Evolutionary conservation across 2,329 filamentous ascomycete species (phyloP).

Genomic region (Colletotrichum filicis): DNA sequence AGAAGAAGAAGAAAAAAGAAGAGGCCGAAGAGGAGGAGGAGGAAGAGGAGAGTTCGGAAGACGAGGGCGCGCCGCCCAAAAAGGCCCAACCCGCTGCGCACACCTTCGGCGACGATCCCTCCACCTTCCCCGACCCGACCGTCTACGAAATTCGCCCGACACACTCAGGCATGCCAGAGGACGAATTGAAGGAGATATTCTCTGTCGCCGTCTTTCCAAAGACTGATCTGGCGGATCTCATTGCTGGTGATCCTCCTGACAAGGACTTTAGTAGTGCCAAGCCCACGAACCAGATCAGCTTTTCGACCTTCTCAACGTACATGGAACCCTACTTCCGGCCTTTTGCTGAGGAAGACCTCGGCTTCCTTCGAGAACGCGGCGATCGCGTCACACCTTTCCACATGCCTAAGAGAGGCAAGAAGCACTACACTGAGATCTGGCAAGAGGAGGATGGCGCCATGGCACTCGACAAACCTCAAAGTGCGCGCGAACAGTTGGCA

Average conservation of each 20-base stretch:
- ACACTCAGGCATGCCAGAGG: conserved; percentile 79
- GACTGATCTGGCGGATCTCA: conserved; percentile 83
- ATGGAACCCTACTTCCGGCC: conserved; percentile 91
- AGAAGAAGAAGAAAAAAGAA: conserved; percentile 51
- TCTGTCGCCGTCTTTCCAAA: conserved; percentile 87
- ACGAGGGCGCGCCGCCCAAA: conserved; percentile 69
- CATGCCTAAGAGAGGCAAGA: conserved; percentile 85
- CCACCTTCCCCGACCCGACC: conserved; percentile 90
- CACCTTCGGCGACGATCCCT: conserved; percentile 92
- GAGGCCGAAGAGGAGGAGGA: conserved; percentile 56
- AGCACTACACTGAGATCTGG: conserved; percentile 91
- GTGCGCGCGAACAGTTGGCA: conserved; percentile 73
- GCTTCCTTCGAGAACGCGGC: conserved; percentile 89
- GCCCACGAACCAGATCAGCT: conserved; percentile 92
- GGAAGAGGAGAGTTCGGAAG: conserved; percentile 65
- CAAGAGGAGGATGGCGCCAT: conserved; percentile 90
- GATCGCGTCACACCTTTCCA: conserved; percentile 86
- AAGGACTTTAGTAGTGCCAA: conserved; percentile 97
- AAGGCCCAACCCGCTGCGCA: conserved; percentile 80
- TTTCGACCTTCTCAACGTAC: conserved; percentile 91
- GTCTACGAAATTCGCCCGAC: conserved; percentile 90
- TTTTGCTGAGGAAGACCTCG: conserved; percentile 92
- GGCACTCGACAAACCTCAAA: conserved; percentile 74
- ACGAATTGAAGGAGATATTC: conserved; percentile 89
- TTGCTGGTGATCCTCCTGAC: conserved; percentile 89